A percentile compares a stretch with the other conserved stretches of the same genome.
Evolutionary conservation across 306 rosid genomes (phyloP).

Genomic region (Morella rubra): DNA sequence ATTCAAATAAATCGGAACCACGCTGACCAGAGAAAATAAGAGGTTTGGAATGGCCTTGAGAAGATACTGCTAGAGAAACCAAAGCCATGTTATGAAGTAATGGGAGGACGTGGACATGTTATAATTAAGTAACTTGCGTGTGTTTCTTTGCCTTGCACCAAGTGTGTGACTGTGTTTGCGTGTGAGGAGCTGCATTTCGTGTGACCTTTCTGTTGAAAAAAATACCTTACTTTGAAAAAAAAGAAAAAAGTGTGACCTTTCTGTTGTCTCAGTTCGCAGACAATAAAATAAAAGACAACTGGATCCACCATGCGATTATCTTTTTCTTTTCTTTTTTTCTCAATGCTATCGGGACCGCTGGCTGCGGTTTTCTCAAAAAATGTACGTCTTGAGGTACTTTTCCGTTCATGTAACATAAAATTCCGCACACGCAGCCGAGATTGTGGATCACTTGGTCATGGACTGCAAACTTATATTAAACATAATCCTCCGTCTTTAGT

Average conservation of each 20-base stretch:
- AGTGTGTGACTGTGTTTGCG: not conserved
- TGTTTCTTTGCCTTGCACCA: slow-evolving; percentile 1
- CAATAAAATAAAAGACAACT: too few species aligned
- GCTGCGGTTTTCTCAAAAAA: not conserved
- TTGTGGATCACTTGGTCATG: not conserved
- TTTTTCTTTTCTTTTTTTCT: too few species aligned
- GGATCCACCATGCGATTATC: not conserved
- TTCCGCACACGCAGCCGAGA: not conserved
- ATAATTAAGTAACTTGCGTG: not conserved
- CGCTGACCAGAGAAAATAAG: not conserved
- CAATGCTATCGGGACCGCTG: not conserved
- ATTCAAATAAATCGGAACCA: not conserved
- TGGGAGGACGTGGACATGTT: not conserved
- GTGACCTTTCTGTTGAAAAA: too few species aligned
- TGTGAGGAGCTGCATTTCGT: not conserved
- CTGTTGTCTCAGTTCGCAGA: too few species aligned
- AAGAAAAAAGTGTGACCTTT: too few species aligned
- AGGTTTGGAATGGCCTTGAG: not conserved
- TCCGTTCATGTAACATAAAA: not conserved
- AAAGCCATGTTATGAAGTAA: not conserved
- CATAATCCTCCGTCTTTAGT: not conserved
- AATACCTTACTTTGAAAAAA: too few species aligned
- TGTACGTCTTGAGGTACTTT: not conserved
- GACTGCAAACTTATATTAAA: not conserved
- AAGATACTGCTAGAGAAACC: too few species aligned